Evolutionary conservation across 139 green algal genomes (phyloP).

Genomic region (Coccomyxa sp.): DNA sequence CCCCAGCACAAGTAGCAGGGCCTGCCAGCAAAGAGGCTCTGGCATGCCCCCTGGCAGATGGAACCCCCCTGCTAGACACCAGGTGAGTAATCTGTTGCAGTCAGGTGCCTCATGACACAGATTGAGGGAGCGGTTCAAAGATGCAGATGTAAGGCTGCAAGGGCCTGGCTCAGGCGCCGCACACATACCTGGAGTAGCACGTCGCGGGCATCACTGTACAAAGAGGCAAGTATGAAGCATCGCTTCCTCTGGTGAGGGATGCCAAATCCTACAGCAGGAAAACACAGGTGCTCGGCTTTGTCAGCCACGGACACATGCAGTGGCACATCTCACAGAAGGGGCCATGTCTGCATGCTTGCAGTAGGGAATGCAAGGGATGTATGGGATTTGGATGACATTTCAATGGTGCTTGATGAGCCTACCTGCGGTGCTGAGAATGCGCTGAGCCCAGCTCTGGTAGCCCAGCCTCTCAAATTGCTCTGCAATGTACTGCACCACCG

Average conservation of each 20-base stretch:
- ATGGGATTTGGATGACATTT: background rate
- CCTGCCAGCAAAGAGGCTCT: conserved; percentile 24
- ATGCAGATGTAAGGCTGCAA: background rate
- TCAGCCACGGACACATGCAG: too few relatives aligned
- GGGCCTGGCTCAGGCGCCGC: background rate
- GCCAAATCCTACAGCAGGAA: conserved; percentile 60
- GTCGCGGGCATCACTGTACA: conserved; percentile 81
- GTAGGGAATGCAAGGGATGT: background rate
- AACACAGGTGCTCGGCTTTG: background rate
- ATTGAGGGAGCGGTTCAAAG: background rate
- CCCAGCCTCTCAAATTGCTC: conserved; percentile 67
- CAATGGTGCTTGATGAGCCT: background rate
- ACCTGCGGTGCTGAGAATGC: conserved; percentile 67
- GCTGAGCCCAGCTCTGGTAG: conserved; percentile 76
- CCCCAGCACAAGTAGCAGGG: conserved; percentile 71
- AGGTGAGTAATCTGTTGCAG: background rate
- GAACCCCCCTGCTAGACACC: background rate
- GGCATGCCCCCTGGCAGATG: conserved; percentile 57
- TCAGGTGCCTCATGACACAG: background rate
- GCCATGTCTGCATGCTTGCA: background rate
- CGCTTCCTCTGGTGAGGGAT: conserved; percentile 73
- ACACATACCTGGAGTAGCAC: conserved; percentile 55
- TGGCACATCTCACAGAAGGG: background rate
- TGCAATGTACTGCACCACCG: conserved; percentile 37
- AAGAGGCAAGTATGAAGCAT: conserved; percentile 80